phyloP scores from a whole-genome alignment of 1,284 basidiomycete species.

The Peniophora sp. region DNA sequence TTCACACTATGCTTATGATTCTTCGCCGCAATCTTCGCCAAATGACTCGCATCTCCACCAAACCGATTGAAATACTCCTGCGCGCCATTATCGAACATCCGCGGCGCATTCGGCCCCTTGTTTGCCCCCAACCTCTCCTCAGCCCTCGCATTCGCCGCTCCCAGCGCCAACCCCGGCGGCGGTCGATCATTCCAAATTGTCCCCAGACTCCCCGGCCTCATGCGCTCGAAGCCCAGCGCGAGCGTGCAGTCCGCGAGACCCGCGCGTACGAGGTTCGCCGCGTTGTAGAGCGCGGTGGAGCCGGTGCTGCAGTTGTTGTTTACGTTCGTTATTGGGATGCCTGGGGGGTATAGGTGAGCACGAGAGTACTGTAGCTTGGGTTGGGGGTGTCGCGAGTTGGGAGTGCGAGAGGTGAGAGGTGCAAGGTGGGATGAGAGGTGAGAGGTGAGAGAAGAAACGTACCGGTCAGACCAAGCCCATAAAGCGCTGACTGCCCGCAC shows the following conservation, averaged over 20 bases:
- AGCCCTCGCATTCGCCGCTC: slow-evolving; percentile 37
- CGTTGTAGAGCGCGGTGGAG: slow-evolving; percentile 66
- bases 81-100: slow-evolving; percentile 75
- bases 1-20: slow-evolving; percentile 78
- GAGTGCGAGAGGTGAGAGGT: too few relatives aligned
- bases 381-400: too few relatives aligned
- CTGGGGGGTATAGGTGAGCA: too few relatives aligned
- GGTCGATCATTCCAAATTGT: slow-evolving; percentile 66
- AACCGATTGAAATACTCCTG: slow-evolving; percentile 75
- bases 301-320: slow-evolving; percentile 84
- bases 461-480: slow-evolving; percentile 73
- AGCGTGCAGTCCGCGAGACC: slow-evolving; percentile 72
- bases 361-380: too few relatives aligned
- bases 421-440: too few relatives aligned
- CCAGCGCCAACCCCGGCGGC: slow-evolving; percentile 46
- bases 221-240: slow-evolving; percentile 83
- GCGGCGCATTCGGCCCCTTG: slow-evolving; percentile 62
- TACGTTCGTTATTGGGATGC: slow-evolving; percentile 81
- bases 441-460: too few relatives aligned
- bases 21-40: slow-evolving; percentile 79
- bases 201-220: slow-evolving; percentile 72
- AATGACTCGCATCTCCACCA: slow-evolving; percentile 59
- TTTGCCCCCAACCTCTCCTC: slow-evolving; percentile 53
- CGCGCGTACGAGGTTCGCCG: slow-evolving; percentile 59
- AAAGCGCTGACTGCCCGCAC: slow-evolving; percentile 78